Evolutionary conservation across 768 basidiomycete genomes (phyloP), one percentile per base, ranked within the genome.

Genomic region (Kwoniella europaea): DNA sequence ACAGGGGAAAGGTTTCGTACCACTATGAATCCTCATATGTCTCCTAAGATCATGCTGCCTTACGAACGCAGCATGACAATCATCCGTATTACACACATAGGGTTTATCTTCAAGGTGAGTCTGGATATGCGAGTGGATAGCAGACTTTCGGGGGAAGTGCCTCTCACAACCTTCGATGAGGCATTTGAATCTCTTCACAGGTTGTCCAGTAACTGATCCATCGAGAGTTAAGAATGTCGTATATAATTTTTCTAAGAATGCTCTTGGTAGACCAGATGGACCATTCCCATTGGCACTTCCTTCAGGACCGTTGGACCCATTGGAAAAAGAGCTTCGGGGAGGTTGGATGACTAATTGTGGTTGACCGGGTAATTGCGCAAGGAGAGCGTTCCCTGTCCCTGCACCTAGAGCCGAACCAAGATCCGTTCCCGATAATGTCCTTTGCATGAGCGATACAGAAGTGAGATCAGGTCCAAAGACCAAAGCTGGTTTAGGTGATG

Each of bases 91-190:
- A 68, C 86, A 86, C 1, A 82, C 74, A 71, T 80, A 85, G 13
- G 85, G 86, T 79, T 85, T 86, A 79, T 85, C 84, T 69, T 85
- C 84, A 16, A 86, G 74, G 71, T 86, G 86, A 44, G 85, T 85
- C 71, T 86, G 85, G 63, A 86, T 84, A 74, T 86, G 86, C 50
- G 76, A 80, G 67, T 84, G 80, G 54, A 85, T 84, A 15, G 86
- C 86, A 60, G 81, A 82, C 76, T 77, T 83, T 20, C 82, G 62
- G 1, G 81, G 81, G 68, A 81, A 82, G 63, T 69, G 66, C 54
- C 79, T 69, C 41, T 76, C 78, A 53, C 82, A 83, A n/a, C 76
- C 78, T 42, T 83, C 82, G 41, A 83, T 80, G 35, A 81, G 71
- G 65, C 81, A 83, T 29, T 74, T 75, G 68, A 79, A 83, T 50